Conservation (phyloP, 2,329 filamentous ascomycete species). For the Pseudogymnoascus sp. region DNA sequence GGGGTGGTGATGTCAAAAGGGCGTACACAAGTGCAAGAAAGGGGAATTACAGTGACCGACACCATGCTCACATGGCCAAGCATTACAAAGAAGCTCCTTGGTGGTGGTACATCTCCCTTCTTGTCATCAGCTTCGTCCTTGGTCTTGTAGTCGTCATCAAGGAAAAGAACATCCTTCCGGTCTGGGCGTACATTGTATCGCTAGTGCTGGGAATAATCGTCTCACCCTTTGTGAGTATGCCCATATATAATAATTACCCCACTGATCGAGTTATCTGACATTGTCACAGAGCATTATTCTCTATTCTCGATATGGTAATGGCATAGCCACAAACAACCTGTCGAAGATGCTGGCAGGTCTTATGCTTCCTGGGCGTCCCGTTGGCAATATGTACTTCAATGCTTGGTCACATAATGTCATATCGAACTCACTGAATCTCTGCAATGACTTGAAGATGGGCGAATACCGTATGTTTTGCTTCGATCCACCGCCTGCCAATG, state of each 20-base stretch:
- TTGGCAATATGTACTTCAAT: slow-evolving; percentile 42
- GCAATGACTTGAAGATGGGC: slow-evolving; percentile 49
- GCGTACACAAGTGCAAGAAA: slow-evolving; percentile 40
- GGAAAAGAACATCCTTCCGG: slow-evolving; percentile 31
- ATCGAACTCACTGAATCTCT: slow-evolving; percentile 40
- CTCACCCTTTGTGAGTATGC: slow-evolving; percentile 39
- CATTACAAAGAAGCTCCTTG: slow-evolving; percentile 38
- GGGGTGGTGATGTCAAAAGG: slow-evolving; percentile 43
- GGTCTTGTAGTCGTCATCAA: slow-evolving; percentile 35
- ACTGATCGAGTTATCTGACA: slow-evolving; percentile 14
- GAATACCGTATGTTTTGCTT: slow-evolving; percentile 42
- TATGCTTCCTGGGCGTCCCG: slow-evolving; percentile 34
- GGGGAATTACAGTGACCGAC: slow-evolving; percentile 40
- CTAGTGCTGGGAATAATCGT: slow-evolving; percentile 34
- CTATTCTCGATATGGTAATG: slow-evolving; percentile 46
- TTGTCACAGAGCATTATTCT: slow-evolving; percentile 40
- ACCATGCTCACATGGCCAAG: slow-evolving; percentile 40
- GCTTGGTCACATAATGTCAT: slow-evolving; percentile 53
- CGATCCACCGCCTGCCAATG: background rate
- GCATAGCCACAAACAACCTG: slow-evolving; percentile 51
- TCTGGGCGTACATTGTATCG: slow-evolving; percentile 37
- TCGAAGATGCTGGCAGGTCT: slow-evolving; percentile 46
- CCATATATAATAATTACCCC: background rate
- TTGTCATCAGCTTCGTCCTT: slow-evolving; percentile 30
- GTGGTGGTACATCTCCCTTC: slow-evolving; percentile 35